Base-by-base conservation (phyloP, 1,139 yeast species). In the Lodderomyces beijingensis region DNA sequence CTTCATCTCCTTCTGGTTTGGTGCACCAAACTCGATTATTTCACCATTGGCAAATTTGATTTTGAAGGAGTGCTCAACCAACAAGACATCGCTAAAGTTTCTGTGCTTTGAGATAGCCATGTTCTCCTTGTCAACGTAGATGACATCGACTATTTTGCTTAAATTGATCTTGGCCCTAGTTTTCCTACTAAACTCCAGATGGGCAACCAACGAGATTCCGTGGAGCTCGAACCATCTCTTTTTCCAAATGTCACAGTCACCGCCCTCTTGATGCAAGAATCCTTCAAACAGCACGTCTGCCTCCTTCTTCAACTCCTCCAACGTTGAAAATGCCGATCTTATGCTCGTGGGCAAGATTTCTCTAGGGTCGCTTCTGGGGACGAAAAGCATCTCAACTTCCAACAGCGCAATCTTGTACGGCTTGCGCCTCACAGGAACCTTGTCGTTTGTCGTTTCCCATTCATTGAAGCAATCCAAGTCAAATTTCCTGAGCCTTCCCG, bases 241-340 rank as follows among this genome's bases (percentile, higher is more conserved):
- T 46, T 77, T 77, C 74, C 80, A 71, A 16, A 66, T 53, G 10
- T 70, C 71, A 44, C 85, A 71, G 55, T 83, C 93, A 7, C 91
- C 93, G 23, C 91, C 91, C 49, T 81, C 88, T 57, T 83, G 93
- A 47, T 75, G 73, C 59, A 82, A 55, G 49, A 66, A 79, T 0
- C 91, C 91, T 50, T 79, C 83, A 43, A 60, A 57, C 1, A 42
- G 43, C 11, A 66, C 47, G 7, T 50, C 38, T 11, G 59, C 44
- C 37, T 74, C 77, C 17, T 62, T 58, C 23, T 53, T 51, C 33
- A 73, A 59, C 43, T 77, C 73, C 12, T 62, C 55, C 16, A 78
- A 57, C 34, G 78, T 70, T 25, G 68, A 76, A 27, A 66, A 57
- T 2, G 87, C 87, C 22, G 74, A 58, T 37, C 65, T 66, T 40